Percentiles rank a stretch among this genome's conserved stretches.
These are phyloP conservation scores for Lasiodiplodia theobromae DNA, from an alignment of 2,329 filamentous ascomycete genomes.

Conservation along the genomic window DNA sequence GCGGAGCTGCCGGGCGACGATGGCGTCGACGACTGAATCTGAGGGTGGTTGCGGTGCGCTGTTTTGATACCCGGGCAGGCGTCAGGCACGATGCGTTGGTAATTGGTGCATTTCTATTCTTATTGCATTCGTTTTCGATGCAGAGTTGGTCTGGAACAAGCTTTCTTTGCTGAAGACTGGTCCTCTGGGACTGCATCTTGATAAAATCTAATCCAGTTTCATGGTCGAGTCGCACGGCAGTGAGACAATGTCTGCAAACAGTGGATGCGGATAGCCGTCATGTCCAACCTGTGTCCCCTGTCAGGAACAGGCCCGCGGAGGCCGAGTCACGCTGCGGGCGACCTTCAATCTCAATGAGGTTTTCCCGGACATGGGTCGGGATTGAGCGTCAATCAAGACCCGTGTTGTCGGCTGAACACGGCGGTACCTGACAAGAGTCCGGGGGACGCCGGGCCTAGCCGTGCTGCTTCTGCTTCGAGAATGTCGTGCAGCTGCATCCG, in stretches of 20 bases:
- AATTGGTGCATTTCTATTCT: conserved; percentile 4
- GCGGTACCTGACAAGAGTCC: conserved; percentile 25
- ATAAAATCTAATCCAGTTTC: neutral
- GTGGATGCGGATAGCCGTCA: neutral
- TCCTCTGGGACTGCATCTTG: neutral
- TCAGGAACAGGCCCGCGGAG: neutral
- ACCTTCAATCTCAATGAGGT: neutral
- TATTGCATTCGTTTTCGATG: neutral
- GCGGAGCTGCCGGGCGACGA: conserved; percentile 70
- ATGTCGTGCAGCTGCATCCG: neutral
- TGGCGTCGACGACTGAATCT: conserved; percentile 13
- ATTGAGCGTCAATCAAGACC: neutral
- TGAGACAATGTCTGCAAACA: neutral
- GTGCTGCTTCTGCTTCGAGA: neutral
- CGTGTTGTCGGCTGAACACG: conserved; percentile 2
- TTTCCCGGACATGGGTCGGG: neutral
- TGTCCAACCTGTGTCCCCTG: neutral
- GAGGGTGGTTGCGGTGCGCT: neutral
- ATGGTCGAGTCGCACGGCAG: neutral
- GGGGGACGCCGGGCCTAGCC: conserved; percentile 5
- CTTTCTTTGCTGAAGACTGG: neutral
- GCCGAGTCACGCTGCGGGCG: conserved; percentile 1
- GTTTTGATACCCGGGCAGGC: conserved; percentile 31
- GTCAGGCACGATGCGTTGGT: conserved; percentile 23
- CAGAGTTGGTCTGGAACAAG: neutral